Evolutionary conservation across 345 rosid species (phyloP), one percentile per base, ranked within the genome.

Genomic region (Arabidopsis suecica): DNA sequence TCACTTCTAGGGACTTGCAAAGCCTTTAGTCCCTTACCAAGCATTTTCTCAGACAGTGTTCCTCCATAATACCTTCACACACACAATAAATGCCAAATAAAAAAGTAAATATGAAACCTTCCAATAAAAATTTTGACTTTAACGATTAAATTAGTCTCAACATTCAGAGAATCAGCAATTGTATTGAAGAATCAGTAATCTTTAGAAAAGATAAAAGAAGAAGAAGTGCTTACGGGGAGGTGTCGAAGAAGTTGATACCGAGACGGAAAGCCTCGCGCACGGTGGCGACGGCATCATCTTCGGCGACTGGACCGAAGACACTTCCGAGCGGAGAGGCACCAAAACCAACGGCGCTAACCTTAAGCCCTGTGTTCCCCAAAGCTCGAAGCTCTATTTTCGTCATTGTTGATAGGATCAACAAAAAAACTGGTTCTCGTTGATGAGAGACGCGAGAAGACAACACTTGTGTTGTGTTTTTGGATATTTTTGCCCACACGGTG

Each of bases 161-260:
- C 4, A 41, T 6, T 30, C 50, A 48, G 0, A 9, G 10, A 68
- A 66, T 4, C 44, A 59, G 18, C 23, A 49, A 40, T 65, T 63
- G 41, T 38, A 37, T 4, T 6, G 6, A 37, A 53, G 6, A 13
- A 6, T 12, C 2, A 22, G 14, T 50, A 40, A 47, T 49, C 16
- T 37, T n/a, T 2, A 68, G 16, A 20, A 50, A 2, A 22, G 36
- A 58, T 49, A n/a, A 36, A 71, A 8, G n/a, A 2, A 38, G 53
- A 67, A 32, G 20, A 62, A 66, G 75, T 38, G 74, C 38, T 23
- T 86, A 95, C 99, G 99, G 99, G 13, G 97, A 95, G 77, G 99
- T 95, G 78, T 95, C 97, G 81, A 92, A 95, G 88, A 95, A 95
- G 83, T 95, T 95, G 80, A 92, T 92, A 72, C 97, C 94, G 33